Base-by-base conservation (phyloP, 2,329 filamentous ascomycete species). In the Aspergillus fumigatus region DNA sequence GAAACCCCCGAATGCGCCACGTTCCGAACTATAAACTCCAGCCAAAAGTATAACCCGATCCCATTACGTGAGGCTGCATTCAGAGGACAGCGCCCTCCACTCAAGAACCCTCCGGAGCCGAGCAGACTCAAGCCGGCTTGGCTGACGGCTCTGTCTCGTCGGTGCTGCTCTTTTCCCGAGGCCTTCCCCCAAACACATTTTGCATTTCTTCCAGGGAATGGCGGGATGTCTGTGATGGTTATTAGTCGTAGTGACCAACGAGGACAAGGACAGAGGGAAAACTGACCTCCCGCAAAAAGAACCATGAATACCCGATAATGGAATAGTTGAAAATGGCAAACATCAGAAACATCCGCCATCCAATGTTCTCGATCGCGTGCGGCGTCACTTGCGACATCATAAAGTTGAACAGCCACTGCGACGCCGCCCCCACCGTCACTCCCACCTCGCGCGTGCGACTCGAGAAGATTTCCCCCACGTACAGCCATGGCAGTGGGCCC, bases 331-430 rank as follows among this genome's bases (percentile, higher is more conserved):
- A 79, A 26, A 80, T 75, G 23, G 70, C 72, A 67, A 80, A 81
- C 76, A 81, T 79, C 56, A 81, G 62, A 56, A 81, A 81, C 2
- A 77, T 80, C 49, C 71, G 72, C 77, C 78, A 81, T 1, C 75
- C 74, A 4, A 81, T 77, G 52, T 79, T 80, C 2, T 70, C 66
- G 11, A 81, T 73, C 0, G 78, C 76, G 55, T 74, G 69, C 3
- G 72, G 71, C 51, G 70, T 75, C 23, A 75, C 67, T 54, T 73
- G 71, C 38, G 67, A 70, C 69, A 75, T 72, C 61, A 73, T 68
- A 48, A 74, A 75, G 41, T 75, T 75, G 62, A 74, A 74, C n/a
- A 75, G 56, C 72, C 72, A 75, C 55, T 75, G 72, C 23, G 67
- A 70, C 4, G 71, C 71, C 1, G 69, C 70, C 1, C 72, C 72